Conservation (phyloP, 192 early-diverging fungal genomes). For the Entomortierella lignicola region DNA sequence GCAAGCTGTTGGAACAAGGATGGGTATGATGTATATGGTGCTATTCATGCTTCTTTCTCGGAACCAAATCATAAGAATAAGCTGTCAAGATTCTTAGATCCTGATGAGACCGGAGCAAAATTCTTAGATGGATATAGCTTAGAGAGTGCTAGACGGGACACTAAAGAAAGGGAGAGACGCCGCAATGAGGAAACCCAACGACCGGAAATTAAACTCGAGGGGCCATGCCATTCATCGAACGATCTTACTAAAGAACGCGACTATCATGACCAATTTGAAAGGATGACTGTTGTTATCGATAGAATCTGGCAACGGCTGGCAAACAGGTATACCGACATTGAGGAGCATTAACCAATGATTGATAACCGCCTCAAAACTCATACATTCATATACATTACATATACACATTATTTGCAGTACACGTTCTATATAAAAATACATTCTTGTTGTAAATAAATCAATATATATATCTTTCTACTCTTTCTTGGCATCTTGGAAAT, state of each 20-base stretch:
- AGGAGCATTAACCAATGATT: neutral
- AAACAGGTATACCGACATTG: neutral
- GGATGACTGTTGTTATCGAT: neutral
- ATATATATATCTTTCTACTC: neutral
- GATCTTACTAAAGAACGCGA: too few relatives aligned
- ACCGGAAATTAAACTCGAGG: neutral
- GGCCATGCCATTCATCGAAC: neutral
- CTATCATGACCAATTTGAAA: neutral
- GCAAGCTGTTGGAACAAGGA: conserved; percentile 57
- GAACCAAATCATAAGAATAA: conserved; percentile 32
- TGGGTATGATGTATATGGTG: conserved; percentile 60
- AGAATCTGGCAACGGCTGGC: neutral
- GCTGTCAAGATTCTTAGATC: conserved; percentile 39
- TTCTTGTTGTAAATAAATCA: too few relatives aligned
- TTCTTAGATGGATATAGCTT: conserved; percentile 33
- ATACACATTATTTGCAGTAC: too few relatives aligned
- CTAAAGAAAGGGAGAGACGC: neutral
- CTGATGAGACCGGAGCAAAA: conserved; percentile 25
- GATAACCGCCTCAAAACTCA: too few relatives aligned
- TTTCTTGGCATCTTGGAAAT: conserved; percentile 22
- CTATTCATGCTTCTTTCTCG: conserved; percentile 44
- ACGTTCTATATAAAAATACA: too few relatives aligned
- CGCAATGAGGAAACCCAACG: neutral
- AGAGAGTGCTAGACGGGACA: conserved; percentile 21
- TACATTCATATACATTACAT: too few relatives aligned